Evolutionary conservation across 2,329 filamentous ascomycete genomes (phyloP), one percentile per base, ranked within the genome.

Genomic region (Trichoderma breve): DNA sequence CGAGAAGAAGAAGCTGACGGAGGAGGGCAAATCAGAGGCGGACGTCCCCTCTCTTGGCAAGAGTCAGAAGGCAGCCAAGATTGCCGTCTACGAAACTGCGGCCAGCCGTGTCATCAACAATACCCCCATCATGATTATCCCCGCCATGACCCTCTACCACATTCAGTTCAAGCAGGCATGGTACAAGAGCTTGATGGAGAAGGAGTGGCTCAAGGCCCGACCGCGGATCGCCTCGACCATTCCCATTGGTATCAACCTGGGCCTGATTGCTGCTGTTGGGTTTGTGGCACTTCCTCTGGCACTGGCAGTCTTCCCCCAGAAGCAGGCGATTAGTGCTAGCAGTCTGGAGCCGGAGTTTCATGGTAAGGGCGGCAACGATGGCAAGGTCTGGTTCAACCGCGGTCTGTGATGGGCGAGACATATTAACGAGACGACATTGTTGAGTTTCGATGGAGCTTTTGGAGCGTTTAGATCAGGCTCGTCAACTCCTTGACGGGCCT

Each of bases 71-170:
- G 96, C 96, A 1, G 96, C 96, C 12, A 93, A 91, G 32, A 82
- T 98, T 24, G 96, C 96, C 12, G 96, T 99, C 1, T 92, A 91
- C 73, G 95, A 99, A 86, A 99, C 96, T 62, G 96, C 96, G 3
- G 85, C 97, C 60, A 96, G 93, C 76, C 90, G 96, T 73, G 95
- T 98, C 73, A 86, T 98, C 77, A 99, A 98, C 82, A 93, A 94
- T 73, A 97, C 93, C 14, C 96, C 96, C 12, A 96, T 99, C 84
- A 99, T 99, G 96, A 94, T 97, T 15, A 86, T 99, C 60, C 96
- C 96, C 55, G 94, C 96, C 26, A 85, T 99, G 79, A 84, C 97
- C 28, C 87, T 99, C 70, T 92, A 98, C 67, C 87, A 90, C 76
- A 85, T 99, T 77, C 95, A 99, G 86, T 76, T 77, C 34, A 82